Evolutionary conservation across 352 stramenopile species (phyloP).

Genomic region (Saprolegnia diclina): DNA sequence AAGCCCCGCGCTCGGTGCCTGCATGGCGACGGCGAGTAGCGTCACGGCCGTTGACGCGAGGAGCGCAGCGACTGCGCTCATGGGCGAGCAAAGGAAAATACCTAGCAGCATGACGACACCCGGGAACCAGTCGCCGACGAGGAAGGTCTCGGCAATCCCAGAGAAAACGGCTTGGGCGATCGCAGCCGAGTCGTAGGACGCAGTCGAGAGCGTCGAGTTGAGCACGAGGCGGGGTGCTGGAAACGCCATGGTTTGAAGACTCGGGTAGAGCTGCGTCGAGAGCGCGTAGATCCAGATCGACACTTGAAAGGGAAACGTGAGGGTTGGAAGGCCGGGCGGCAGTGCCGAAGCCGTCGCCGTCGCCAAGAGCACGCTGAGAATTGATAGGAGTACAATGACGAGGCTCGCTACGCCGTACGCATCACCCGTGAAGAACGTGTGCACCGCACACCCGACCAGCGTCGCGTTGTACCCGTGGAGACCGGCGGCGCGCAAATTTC

Average conservation of each 20-base stretch:
- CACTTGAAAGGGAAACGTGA: conserved; percentile 28
- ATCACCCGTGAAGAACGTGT: conserved; percentile 9
- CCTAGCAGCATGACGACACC: conserved; percentile 25
- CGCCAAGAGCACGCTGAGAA: conserved; percentile 18
- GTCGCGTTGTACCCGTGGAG: conserved; percentile 26
- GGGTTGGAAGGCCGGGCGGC: conserved; percentile 14
- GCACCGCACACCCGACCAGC: conserved; percentile 25
- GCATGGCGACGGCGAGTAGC: conserved; percentile 13
- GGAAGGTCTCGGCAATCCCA: conserved; percentile 25
- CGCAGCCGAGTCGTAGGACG: neutral
- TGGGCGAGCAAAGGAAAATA: conserved; percentile 23
- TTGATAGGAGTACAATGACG: neutral
- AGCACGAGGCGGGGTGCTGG: neutral
- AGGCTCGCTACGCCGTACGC: neutral
- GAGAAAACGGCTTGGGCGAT: conserved; percentile 14
- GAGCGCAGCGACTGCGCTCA: neutral
- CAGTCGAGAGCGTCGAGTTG: neutral
- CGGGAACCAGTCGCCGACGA: conserved; percentile 17
- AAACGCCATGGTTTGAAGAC: neutral
- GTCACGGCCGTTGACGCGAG: conserved; percentile 6
- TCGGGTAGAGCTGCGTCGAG: conserved; percentile 5
- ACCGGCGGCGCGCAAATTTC: neutral
- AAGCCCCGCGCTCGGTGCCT: neutral
- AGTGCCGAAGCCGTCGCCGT: neutral
- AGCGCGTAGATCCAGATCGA: conserved; percentile 20